Evolutionary conservation across 176 grass and related monocot species (phyloP).

Genomic region (Juncus effusus): DNA sequence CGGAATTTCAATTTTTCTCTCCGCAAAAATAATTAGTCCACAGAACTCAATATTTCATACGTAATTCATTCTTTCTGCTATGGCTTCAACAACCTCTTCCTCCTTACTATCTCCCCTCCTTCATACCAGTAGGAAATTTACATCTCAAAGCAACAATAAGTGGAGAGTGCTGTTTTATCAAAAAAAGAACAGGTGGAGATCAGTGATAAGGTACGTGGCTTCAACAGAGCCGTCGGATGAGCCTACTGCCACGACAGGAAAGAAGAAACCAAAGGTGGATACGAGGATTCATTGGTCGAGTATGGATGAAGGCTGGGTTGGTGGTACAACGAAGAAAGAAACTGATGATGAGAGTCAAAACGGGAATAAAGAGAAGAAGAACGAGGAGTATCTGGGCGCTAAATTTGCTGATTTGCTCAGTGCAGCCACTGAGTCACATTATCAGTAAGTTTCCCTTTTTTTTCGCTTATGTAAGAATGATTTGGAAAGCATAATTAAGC

Average conservation of each 20-base stretch:
- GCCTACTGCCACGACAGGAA: slow-evolving; percentile 17
- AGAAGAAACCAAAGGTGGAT: slow-evolving; percentile 63
- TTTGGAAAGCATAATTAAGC: too few species aligned
- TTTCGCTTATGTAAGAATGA: background rate
- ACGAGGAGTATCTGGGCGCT: slow-evolving; percentile 35
- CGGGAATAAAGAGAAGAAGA: slow-evolving; percentile 8
- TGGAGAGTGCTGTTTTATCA: too few species aligned
- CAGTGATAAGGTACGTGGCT: slow-evolving; percentile 5
- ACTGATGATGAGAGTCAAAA: background rate
- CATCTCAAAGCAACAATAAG: background rate
- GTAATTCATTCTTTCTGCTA: background rate
- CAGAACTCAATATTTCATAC: background rate
- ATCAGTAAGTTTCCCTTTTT: slow-evolving; percentile 44
- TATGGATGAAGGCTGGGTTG: slow-evolving; percentile 83
- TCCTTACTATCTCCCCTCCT: slow-evolving; percentile 38
- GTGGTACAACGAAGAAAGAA: slow-evolving; percentile 45
- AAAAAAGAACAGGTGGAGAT: background rate
- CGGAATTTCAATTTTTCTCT: background rate
- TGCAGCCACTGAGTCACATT: slow-evolving; percentile 57
- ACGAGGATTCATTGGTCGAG: slow-evolving; percentile 90
- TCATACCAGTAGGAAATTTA: slow-evolving; percentile 7
- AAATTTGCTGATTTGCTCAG: slow-evolving; percentile 82
- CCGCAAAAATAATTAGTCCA: background rate
- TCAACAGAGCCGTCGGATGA: slow-evolving; percentile 33
- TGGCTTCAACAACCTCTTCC: slow-evolving; percentile 48